Evolutionary conservation across 2,329 filamentous ascomycete genomes (phyloP).

Genomic region (Aspergillus clavatus): DNA sequence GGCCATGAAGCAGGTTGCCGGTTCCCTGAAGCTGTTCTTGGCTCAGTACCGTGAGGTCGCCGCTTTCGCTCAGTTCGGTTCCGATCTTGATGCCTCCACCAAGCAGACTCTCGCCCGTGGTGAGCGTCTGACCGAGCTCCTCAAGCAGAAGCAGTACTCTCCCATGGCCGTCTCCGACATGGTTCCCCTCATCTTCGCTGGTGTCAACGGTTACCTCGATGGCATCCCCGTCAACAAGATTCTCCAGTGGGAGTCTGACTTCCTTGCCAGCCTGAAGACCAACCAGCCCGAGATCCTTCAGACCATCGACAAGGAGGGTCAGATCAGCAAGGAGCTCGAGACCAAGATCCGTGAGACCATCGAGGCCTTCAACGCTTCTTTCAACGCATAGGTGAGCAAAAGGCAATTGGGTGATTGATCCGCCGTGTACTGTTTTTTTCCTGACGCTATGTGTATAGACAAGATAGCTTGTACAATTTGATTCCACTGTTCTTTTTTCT

Average conservation of each 20-base stretch:
- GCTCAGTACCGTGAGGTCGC: slow-evolving; percentile 99
- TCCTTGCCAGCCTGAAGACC: slow-evolving; percentile 84
- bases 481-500: slow-evolving; percentile 39
- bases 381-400: slow-evolving; percentile 50
- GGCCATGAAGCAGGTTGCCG: slow-evolving; percentile 99
- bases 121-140: slow-evolving; percentile 97
- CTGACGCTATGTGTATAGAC: slow-evolving; percentile 42
- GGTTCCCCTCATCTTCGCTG: slow-evolving; percentile 98
- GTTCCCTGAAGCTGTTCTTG: slow-evolving; percentile 99
- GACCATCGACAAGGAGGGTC: slow-evolving; percentile 91
- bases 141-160: slow-evolving; percentile 99
- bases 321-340: slow-evolving; percentile 87
- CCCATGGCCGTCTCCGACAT: slow-evolving; percentile 99
- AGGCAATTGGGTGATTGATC: slow-evolving; percentile 28
- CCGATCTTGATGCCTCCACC: slow-evolving; percentile 95
- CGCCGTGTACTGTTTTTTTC: slow-evolving; percentile 36
- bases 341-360: slow-evolving; percentile 63
- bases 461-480: slow-evolving; percentile 45
- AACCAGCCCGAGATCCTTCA: slow-evolving; percentile 80
- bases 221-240: slow-evolving; percentile 84
- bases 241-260: slow-evolving; percentile 88
- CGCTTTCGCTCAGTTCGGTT: slow-evolving; percentile 99
- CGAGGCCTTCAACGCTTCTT: slow-evolving; percentile 86
- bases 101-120: slow-evolving; percentile 98
- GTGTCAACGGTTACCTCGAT: slow-evolving; percentile 97